Conservation (phyloP, 2,329 filamentous ascomycete genomes). For the Leptographium flavum region DNA sequence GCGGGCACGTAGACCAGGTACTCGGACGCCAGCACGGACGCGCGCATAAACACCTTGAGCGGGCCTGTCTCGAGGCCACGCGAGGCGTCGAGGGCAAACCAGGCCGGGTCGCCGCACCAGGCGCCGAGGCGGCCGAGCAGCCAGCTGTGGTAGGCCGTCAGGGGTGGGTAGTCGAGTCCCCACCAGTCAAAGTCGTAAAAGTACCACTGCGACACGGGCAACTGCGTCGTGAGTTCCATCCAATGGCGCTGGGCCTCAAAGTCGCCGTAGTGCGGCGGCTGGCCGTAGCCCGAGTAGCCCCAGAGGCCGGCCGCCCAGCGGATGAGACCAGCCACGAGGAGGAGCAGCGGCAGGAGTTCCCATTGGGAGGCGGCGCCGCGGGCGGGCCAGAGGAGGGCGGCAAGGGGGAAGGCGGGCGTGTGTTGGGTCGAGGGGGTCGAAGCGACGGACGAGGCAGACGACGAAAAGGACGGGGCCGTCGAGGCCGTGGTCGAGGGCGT, state of each 20-base stretch:
- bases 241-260: slow-evolving; percentile 97
- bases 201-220: slow-evolving; percentile 93
- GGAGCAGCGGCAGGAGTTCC: slow-evolving; percentile 72
- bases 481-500: slow-evolving; percentile 36
- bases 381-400: slow-evolving; percentile 88
- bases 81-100: slow-evolving; percentile 78
- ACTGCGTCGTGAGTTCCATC: slow-evolving; percentile 89
- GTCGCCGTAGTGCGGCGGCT: slow-evolving; percentile 86
- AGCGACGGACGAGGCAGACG: too few relatives aligned
- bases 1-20: slow-evolving; percentile 83
- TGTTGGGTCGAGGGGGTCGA: neutral
- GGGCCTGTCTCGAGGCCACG: slow-evolving; percentile 65
- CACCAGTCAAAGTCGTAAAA: slow-evolving; percentile 95
- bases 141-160: slow-evolving; percentile 98
- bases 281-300: slow-evolving; percentile 81
- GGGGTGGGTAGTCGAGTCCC: slow-evolving; percentile 92
- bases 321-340: slow-evolving; percentile 86
- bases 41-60: slow-evolving; percentile 92
- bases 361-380: slow-evolving; percentile 77
- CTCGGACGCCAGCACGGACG: slow-evolving; percentile 79
- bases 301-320: slow-evolving; percentile 86
- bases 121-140: slow-evolving; percentile 75
- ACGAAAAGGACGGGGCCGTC: slow-evolving; percentile 11
- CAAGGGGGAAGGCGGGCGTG: slow-evolving; percentile 71
- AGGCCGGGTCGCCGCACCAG: slow-evolving; percentile 55